Evolutionary conservation across 495 filamentous ascomycete species (phyloP).

Genomic region (Hypomontagnella submonticulosa): DNA sequence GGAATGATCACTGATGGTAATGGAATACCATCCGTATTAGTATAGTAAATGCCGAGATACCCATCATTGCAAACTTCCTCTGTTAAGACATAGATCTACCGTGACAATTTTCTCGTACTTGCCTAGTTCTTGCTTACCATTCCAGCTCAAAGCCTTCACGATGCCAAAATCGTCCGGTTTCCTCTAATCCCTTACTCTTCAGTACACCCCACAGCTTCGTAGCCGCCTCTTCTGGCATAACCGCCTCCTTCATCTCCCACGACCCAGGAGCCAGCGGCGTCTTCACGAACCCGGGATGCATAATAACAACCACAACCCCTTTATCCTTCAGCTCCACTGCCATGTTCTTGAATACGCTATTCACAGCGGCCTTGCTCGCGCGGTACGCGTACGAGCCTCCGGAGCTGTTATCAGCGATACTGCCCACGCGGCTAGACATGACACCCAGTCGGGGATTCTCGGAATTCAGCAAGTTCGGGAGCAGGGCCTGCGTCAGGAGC

Average conservation of each 20-base stretch:
- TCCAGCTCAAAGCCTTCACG: conserved; percentile 74
- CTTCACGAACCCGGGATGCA: conserved; percentile 71
- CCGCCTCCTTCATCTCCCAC: conserved; percentile 71
- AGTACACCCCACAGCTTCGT: conserved; percentile 65
- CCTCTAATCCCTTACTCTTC: conserved; percentile 54
- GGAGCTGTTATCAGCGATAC: conserved; percentile 70
- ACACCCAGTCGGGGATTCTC: conserved; percentile 58
- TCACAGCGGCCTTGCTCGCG: conserved; percentile 75
- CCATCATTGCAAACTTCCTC: neutral
- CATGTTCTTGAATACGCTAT: conserved; percentile 73
- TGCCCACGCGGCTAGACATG: conserved; percentile 81
- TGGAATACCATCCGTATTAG: neutral
- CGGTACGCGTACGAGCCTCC: conserved; percentile 82
- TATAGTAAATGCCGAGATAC: neutral
- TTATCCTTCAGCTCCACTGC: conserved; percentile 58
- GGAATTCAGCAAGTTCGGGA: conserved; percentile 42
- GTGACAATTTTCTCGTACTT: neutral
- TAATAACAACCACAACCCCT: conserved; percentile 59
- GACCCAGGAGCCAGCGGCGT: conserved; percentile 71
- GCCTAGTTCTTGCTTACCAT: conserved; percentile 8
- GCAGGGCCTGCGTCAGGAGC: conserved; percentile 58
- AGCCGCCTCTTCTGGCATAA: conserved; percentile 68
- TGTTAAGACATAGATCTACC: no score
- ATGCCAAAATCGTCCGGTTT: conserved; percentile 72
- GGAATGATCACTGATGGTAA: neutral